Evolutionary conservation across 192 early-diverging fungal species (phyloP).

Genomic region (Lobulomyces angularis): DNA sequence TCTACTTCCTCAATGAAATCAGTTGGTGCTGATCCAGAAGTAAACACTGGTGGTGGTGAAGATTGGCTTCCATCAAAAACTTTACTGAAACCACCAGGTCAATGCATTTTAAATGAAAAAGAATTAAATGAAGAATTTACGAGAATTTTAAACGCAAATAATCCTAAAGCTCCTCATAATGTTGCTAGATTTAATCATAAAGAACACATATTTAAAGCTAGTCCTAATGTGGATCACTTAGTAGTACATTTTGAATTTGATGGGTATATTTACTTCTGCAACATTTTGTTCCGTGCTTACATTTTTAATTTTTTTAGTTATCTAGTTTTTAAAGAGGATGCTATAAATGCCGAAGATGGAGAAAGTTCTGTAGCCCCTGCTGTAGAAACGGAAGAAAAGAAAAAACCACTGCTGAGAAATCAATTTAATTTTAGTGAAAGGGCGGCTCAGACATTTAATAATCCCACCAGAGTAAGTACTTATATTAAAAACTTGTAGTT

Average conservation of each 20-base stretch:
- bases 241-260: conserved; percentile 54
- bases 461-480: conserved; percentile 34
- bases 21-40: conserved; percentile 2
- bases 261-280: conserved; percentile 21
- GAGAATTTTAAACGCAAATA: conserved; percentile 52
- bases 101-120: conserved; percentile 35
- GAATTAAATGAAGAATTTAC: conserved; percentile 51
- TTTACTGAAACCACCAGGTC: conserved; percentile 41
- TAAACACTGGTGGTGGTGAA: conserved; percentile 15
- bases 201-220: conserved; percentile 43
- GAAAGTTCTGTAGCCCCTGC: conserved; percentile 4
- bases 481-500: conserved; percentile 1
- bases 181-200: conserved; percentile 46
- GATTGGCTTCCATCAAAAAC: conserved; percentile 54
- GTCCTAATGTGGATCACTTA: conserved; percentile 45
- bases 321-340: conserved; percentile 28
- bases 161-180: conserved; percentile 52
- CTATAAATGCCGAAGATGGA: conserved; percentile 13
- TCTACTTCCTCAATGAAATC: conserved; percentile 1
- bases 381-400: conserved; percentile 33
- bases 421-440: conserved; percentile 55
- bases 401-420: conserved; percentile 32
- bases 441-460: conserved; percentile 47
- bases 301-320: conserved; percentile 19
- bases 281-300: neutral